These are phyloP conservation scores for Ricinus communis DNA, from an alignment of 345 rosid genomes.

Conservation along the genomic window DNA sequence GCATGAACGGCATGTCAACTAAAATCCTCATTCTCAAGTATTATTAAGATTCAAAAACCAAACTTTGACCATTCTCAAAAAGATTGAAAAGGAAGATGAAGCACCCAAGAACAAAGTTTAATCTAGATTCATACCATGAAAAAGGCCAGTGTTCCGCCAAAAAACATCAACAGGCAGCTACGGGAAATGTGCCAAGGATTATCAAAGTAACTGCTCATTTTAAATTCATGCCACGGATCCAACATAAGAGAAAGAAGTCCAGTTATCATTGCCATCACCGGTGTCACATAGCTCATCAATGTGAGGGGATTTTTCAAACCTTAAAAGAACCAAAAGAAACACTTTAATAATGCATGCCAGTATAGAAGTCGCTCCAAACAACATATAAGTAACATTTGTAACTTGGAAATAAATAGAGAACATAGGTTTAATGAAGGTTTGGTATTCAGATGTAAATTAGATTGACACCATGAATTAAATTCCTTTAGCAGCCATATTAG, in stretches of 20 bases:
- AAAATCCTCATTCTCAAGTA: not conserved
- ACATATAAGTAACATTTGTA: not conserved
- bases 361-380: not conserved
- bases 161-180: constrained; percentile 89
- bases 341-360: not conserved
- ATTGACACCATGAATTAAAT: not conserved
- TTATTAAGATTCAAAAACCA: not conserved
- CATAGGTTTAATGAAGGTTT: not conserved
- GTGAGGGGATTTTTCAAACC: constrained; percentile 91
- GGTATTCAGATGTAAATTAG: not conserved
- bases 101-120: constrained; percentile 4
- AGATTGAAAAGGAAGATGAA: not conserved
- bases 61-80: not conserved
- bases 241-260: constrained; percentile 75
- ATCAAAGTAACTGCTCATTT: constrained; percentile 66
- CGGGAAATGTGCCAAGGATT: constrained; percentile 69
- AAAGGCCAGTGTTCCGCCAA: constrained; percentile 96
- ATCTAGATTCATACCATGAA: constrained; percentile 60
- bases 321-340: constrained; percentile 33
- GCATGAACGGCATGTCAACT: not conserved
- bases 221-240: constrained; percentile 95
- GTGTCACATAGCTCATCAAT: constrained; percentile 82
- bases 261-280: constrained; percentile 86
- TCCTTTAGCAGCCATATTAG: not conserved
- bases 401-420: not conserved